phyloP scores from a whole-genome alignment of 2,329 filamentous ascomycete species.

The Exophiala alcalophila region DNA sequence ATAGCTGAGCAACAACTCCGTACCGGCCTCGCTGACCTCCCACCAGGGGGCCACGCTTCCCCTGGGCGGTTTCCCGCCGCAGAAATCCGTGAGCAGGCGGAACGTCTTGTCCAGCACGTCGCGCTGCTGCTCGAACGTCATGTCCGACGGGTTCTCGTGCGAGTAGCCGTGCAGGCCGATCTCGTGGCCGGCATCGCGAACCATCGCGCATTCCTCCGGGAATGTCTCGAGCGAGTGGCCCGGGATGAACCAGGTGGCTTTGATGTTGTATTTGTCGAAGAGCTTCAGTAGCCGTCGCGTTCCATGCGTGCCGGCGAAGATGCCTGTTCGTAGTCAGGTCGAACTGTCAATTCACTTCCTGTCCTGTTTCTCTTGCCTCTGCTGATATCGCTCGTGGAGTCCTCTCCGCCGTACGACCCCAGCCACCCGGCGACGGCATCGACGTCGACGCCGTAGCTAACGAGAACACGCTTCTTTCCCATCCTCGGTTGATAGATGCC shows the following conservation, averaged over 20 bases:
- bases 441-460: constrained; percentile 68
- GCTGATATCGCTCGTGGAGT: constrained; percentile 69
- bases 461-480: constrained; percentile 52
- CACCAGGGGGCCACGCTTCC: constrained; percentile 74
- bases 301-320: constrained; percentile 68
- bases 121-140: constrained; percentile 71
- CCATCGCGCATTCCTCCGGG: constrained; percentile 60
- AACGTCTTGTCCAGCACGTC: constrained; percentile 77
- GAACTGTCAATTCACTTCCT: not conserved
- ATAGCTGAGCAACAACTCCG: constrained; percentile 45
- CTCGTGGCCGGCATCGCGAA: constrained; percentile 64
- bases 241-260: constrained; percentile 64
- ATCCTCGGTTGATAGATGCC: constrained; percentile 23
- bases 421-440: constrained; percentile 76
- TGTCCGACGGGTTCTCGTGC: constrained; percentile 69
- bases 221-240: constrained; percentile 65
- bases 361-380: constrained; percentile 51
- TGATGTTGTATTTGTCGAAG: constrained; percentile 70
- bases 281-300: constrained; percentile 65
- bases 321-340: constrained; percentile 34
- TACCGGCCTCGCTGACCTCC: constrained; percentile 68
- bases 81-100: constrained; percentile 68
- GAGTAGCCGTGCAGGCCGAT: constrained; percentile 69
- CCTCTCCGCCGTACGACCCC: constrained; percentile 70
- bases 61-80: constrained; percentile 64